Evolutionary conservation across 306 rosid species (phyloP).

Genomic region (Astragalus glycyphyllos): DNA sequence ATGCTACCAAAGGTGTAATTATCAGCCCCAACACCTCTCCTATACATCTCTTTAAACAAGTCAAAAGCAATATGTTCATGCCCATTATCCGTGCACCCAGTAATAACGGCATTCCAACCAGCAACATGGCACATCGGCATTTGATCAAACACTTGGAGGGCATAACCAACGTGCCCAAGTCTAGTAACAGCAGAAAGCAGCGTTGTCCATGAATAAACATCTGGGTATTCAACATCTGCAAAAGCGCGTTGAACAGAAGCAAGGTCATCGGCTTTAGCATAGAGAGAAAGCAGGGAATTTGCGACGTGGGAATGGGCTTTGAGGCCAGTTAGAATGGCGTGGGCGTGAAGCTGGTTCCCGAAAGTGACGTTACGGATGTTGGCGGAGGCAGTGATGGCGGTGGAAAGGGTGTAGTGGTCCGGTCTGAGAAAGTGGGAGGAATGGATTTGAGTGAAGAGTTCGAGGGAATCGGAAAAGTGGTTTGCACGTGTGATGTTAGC

Average conservation of each 20-base stretch:
- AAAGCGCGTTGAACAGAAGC: slow-evolving; percentile 48
- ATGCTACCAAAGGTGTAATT: slow-evolving; percentile 64
- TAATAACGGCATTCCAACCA: slow-evolving; percentile 74
- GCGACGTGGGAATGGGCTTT: slow-evolving; percentile 61
- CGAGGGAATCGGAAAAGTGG: slow-evolving; percentile 51
- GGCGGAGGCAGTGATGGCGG: slow-evolving; percentile 62
- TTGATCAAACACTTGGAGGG: slow-evolving; percentile 55
- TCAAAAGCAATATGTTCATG: slow-evolving; percentile 44
- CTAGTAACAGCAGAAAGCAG: slow-evolving; percentile 60
- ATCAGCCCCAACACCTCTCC: slow-evolving; percentile 59
- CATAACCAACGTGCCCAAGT: slow-evolving; percentile 53
- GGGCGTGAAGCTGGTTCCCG: slow-evolving; percentile 68
- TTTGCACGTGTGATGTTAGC: slow-evolving; percentile 54
- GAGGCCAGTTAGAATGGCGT: slow-evolving; percentile 57
- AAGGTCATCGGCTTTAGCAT: slow-evolving; percentile 58
- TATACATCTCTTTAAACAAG: slow-evolving; percentile 61
- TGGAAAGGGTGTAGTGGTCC: slow-evolving; percentile 75
- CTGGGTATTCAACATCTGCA: slow-evolving; percentile 52
- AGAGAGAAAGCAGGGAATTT: slow-evolving; percentile 69
- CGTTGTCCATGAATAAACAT: slow-evolving; percentile 80
- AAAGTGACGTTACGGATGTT: slow-evolving; percentile 37
- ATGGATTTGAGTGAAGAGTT: slow-evolving; percentile 57
- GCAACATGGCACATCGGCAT: slow-evolving; percentile 60
- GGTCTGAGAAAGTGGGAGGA: slow-evolving; percentile 53
- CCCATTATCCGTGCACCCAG: slow-evolving; percentile 62